Base-by-base conservation (phyloP, 352 stramenopile species). In the Pythium rhizo-oryzae region DNA sequence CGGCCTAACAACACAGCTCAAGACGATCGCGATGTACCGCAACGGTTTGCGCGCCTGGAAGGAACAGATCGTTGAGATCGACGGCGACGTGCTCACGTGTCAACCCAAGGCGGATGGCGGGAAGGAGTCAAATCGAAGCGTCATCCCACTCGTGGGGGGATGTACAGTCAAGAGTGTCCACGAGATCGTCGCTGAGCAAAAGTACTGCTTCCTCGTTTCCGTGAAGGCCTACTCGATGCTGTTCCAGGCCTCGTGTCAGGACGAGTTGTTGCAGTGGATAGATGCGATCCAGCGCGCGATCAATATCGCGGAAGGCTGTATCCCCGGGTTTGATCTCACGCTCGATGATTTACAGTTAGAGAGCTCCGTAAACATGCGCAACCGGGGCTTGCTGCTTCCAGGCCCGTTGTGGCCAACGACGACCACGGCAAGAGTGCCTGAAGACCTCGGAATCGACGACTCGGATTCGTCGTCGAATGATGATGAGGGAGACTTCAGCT, bases 201-300 rank as follows among this genome's bases (percentile, higher is more conserved):
- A 79, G 35, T 88, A 78, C 28, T 93, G 84, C 52, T 94, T 94
- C 51, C 61, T 90, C 9, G 78, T 94, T 9, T 81, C 77, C 0
- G 78, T 83, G n/a, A 77, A 81, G 52, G 58, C 84, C 16, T 80
- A 87, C 54, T 79, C 76, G 12, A 87, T 91, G 71, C 47, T 93
- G 9, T 90, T 93, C 46, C 83, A 94, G 59, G 84, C 86, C 6
- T 61, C 66, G 0, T 85, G 72, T 0, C 74, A 84, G 30, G 59
- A 74, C 12, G 84, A 94, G 58, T 58, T 82, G 46, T 50, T 76
- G 28, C 62, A 77, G 23, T 94, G 86, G 86, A 85, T 68, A 0
- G 76, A 86, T 24, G 80, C 80, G 23, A 81, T 94, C 63, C 75
- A 89, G 59, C 83, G 81, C 3, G 84, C 84, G 1, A 93, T 94